phyloP scores from a whole-genome alignment of 2,329 filamentous ascomycete species.

The Epichloe bromicola region DNA sequence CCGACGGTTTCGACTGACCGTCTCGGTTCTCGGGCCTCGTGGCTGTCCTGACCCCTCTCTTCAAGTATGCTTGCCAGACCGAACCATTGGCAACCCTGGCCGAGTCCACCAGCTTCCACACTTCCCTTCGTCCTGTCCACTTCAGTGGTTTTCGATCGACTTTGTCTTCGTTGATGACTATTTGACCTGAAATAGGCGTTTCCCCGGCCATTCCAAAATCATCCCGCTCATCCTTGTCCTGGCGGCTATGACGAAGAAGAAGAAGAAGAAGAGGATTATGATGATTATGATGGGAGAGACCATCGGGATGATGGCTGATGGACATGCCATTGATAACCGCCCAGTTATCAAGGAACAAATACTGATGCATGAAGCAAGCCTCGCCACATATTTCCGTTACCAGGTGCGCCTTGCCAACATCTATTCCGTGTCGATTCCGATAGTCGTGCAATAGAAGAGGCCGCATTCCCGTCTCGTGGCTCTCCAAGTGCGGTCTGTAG shows the following conservation, averaged over 20 bases:
- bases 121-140: conserved; percentile 23
- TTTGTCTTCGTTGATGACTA: conserved; percentile 19
- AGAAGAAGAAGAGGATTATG: background rate
- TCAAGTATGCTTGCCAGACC: conserved; percentile 35
- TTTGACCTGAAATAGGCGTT: conserved; percentile 13
- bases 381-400: conserved; percentile 31
- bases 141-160: conserved; percentile 19
- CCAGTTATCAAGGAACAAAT: conserved; percentile 32
- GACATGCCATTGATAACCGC: conserved; percentile 34
- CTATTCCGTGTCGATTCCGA: conserved; percentile 24
- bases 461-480: conserved; percentile 26
- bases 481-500: conserved; percentile 15
- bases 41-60: conserved; percentile 11
- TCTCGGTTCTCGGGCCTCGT: conserved; percentile 8
- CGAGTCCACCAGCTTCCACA: conserved; percentile 30
- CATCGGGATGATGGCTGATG: conserved; percentile 28
- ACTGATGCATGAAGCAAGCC: conserved; percentile 33
- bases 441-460: conserved; percentile 29
- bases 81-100: conserved; percentile 20
- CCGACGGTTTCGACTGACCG: background rate
- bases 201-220: conserved; percentile 4
- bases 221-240: background rate
- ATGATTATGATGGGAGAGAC: conserved; percentile 12
- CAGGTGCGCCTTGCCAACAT: conserved; percentile 27
- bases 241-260: background rate